These are phyloP conservation scores for Candida tallmaniae DNA, from an alignment of 805 yeast species.

Conservation along the genomic window DNA sequence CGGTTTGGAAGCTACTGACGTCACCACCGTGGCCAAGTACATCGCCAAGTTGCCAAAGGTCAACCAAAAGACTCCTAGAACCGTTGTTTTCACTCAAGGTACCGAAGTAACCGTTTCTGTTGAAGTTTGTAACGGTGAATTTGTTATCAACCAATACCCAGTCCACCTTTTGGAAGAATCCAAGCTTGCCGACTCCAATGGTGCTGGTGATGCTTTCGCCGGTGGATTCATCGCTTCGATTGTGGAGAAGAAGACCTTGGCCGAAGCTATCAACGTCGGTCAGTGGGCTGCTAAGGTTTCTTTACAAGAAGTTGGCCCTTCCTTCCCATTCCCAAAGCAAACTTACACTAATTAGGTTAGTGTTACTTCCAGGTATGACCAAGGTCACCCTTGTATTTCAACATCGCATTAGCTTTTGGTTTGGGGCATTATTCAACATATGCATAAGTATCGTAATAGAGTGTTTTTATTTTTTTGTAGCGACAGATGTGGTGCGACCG, in stretches of 20 bases:
- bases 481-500: too few species aligned
- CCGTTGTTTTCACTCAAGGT: constrained; percentile 94
- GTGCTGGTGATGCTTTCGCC: constrained; percentile 99
- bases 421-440: not conserved
- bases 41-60: constrained; percentile 77
- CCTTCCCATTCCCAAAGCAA: constrained; percentile 80
- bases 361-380: not conserved
- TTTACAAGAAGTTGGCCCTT: constrained; percentile 91
- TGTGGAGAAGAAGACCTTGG: constrained; percentile 64
- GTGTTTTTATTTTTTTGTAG: too few species aligned
- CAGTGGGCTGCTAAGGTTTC: constrained; percentile 95
- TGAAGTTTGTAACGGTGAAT: constrained; percentile 44
- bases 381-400: too few species aligned
- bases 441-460: too few species aligned
- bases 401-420: not conserved
- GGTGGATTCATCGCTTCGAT: constrained; percentile 92
- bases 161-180: constrained; percentile 68
- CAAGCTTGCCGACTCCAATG: constrained; percentile 87
- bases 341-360: constrained; percentile 27
- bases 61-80: constrained; percentile 65
- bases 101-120: constrained; percentile 84
- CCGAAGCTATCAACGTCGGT: constrained; percentile 69
- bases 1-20: constrained; percentile 54
- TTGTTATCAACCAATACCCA: constrained; percentile 48
- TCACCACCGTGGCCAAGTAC: constrained; percentile 73